Percentiles rank a stretch among this genome's conserved stretches.
Conservation (phyloP, 2,329 filamentous ascomycete species). For the Aspergillus sp. region DNA sequence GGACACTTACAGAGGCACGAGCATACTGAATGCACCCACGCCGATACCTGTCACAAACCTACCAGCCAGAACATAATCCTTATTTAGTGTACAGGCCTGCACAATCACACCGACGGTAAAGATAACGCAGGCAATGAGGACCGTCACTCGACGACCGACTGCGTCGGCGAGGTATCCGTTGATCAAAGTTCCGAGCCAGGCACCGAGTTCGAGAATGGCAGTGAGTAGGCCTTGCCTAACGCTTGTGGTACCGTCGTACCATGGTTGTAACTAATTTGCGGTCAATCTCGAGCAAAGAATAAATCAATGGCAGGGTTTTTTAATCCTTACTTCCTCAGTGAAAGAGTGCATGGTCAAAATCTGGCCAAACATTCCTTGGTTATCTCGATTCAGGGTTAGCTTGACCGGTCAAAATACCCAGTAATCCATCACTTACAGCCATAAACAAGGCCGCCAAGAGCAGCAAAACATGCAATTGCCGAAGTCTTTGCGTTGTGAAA, state of each 20-base stretch:
- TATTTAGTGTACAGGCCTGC: constrained; percentile 24
- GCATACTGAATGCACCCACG: constrained; percentile 34
- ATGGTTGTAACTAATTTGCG: constrained; percentile 16
- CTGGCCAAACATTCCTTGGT: background rate
- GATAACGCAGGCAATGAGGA: constrained; percentile 23
- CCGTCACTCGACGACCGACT: constrained; percentile 24
- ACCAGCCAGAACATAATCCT: constrained; percentile 27
- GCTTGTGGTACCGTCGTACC: constrained; percentile 13
- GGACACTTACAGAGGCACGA: constrained; percentile 29
- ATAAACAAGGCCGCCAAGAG: background rate
- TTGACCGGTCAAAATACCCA: background rate
- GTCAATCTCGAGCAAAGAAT: constrained; percentile 1
- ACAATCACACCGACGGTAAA: constrained; percentile 31
- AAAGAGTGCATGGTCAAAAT: constrained; percentile 41
- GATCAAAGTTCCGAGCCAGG: constrained; percentile 28
- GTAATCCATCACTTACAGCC: background rate
- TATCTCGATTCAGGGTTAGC: background rate
- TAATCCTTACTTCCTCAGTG: constrained; percentile 36
- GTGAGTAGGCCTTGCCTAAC: constrained; percentile 24
- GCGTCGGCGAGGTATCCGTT: constrained; percentile 31
- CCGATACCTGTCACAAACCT: constrained; percentile 35
- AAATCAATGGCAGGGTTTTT: constrained; percentile 3
- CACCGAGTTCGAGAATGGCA: constrained; percentile 35
- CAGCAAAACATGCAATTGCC: background rate
- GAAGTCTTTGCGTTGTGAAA: background rate